Conservation (phyloP, 257 asterid genomes). For the Solanum peruvianum region DNA sequence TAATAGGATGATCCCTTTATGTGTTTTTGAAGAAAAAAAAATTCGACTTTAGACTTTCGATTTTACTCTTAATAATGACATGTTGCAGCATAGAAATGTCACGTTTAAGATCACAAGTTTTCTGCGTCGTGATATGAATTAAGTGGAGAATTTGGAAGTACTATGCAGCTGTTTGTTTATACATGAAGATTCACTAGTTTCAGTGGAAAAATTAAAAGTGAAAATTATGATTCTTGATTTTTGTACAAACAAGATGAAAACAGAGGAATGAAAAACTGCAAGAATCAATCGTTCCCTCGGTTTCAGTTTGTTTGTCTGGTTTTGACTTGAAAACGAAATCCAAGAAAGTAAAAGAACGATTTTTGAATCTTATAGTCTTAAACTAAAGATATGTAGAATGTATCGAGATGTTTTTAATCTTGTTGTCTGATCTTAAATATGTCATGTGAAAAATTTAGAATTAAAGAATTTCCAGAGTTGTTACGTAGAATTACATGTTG, state of each 20-base stretch:
- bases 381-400: neutral
- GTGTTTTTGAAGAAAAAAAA: neutral
- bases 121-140: neutral
- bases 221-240: neutral
- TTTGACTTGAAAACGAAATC: too few relatives aligned
- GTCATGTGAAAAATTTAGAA: neutral
- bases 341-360: too few relatives aligned
- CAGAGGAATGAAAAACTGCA: neutral
- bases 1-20: neutral
- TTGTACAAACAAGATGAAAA: neutral
- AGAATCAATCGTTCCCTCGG: neutral
- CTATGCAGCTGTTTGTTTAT: neutral
- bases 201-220: neutral
- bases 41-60: neutral
- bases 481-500: neutral
- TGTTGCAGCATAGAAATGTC: neutral
- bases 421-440: neutral
- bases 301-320: neutral
- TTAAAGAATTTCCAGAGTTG: neutral
- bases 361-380: neutral
- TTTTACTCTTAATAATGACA: neutral
- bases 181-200: neutral
- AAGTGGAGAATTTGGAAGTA: neutral
- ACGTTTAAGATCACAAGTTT: neutral
- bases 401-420: neutral